Evolutionary conservation across 73 alveolate genomes (phyloP).

Genomic region (Blepharisma stoltei): DNA sequence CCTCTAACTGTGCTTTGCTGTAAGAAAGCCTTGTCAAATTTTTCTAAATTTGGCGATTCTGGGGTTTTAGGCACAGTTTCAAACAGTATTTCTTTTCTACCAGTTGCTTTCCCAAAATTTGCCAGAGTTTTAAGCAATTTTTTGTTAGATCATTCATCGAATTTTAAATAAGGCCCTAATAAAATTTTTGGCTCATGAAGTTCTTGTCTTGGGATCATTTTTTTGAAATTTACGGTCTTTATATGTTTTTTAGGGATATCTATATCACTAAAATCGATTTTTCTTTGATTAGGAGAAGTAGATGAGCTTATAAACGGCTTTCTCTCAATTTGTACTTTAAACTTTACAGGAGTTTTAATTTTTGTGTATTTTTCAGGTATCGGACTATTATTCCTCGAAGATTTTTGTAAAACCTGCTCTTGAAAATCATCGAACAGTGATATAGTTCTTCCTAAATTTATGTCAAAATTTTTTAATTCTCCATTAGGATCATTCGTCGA

Average conservation of each 20-base stretch:
- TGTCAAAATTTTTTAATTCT: background rate
- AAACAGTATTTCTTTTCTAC: background rate
- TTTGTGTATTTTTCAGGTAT: constrained; percentile 12
- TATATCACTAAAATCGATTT: background rate
- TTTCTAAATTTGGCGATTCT: constrained; percentile 4
- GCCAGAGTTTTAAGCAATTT: background rate
- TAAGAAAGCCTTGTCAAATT: background rate
- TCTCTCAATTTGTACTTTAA: background rate
- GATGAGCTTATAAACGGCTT: background rate
- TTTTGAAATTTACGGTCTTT: constrained; percentile 1
- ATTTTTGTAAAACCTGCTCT: background rate
- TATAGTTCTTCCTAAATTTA: background rate
- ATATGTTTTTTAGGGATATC: background rate
- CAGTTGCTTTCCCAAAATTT: background rate
- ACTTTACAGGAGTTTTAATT: background rate
- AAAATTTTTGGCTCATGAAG: background rate
- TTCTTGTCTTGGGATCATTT: constrained; percentile 21
- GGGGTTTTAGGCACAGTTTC: background rate
- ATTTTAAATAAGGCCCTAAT: background rate
- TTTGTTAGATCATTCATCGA: background rate
- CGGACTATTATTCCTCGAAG: background rate
- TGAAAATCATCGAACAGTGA: no score
- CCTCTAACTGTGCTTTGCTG: constrained; percentile 22
- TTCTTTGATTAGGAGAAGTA: background rate
- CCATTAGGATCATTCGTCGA: background rate